Conservation (phyloP, 306 rosid species). For the Psophocarpus tetragonolobus region DNA sequence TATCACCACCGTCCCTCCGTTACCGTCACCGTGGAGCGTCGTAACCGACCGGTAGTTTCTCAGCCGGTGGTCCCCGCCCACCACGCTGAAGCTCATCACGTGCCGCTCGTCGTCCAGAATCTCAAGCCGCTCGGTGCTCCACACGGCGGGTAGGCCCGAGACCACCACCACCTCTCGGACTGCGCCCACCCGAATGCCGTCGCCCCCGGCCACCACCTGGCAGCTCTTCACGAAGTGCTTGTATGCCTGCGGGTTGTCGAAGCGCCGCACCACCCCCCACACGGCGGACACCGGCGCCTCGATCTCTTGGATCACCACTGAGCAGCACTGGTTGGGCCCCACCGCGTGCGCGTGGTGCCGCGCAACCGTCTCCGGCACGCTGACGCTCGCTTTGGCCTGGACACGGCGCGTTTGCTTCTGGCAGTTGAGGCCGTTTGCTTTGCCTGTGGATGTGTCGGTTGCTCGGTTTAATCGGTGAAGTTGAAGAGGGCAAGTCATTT, state of each 20-base stretch:
- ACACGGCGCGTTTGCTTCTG: neutral
- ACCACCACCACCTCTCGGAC: constrained; percentile 76
- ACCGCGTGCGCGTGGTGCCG: constrained; percentile 55
- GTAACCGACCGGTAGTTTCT: constrained; percentile 86
- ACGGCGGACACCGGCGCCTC: constrained; percentile 69
- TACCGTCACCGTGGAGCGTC: constrained; percentile 62
- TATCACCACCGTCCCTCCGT: constrained; percentile 74
- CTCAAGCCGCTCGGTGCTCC: constrained; percentile 89
- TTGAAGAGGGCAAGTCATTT: constrained; percentile 77
- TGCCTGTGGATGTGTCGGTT: constrained; percentile 32
- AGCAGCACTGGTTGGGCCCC: constrained; percentile 72
- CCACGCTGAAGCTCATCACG: constrained; percentile 86
- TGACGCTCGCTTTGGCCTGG: constrained; percentile 2
- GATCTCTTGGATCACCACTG: constrained; percentile 68
- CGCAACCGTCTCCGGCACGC: constrained; percentile 46
- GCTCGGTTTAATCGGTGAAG: constrained; percentile 57
- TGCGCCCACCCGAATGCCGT: constrained; percentile 65
- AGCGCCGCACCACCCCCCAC: constrained; percentile 87
- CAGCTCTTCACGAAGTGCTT: constrained; percentile 92
- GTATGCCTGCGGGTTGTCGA: constrained; percentile 91
- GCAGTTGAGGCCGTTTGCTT: constrained; percentile 13
- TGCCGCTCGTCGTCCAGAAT: constrained; percentile 92
- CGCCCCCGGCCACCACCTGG: constrained; percentile 66
- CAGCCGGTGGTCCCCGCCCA: constrained; percentile 89
- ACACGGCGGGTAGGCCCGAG: constrained; percentile 88